phyloP scores from a whole-genome alignment of 345 rosid genomes.

The Populus ilicifolia region DNA sequence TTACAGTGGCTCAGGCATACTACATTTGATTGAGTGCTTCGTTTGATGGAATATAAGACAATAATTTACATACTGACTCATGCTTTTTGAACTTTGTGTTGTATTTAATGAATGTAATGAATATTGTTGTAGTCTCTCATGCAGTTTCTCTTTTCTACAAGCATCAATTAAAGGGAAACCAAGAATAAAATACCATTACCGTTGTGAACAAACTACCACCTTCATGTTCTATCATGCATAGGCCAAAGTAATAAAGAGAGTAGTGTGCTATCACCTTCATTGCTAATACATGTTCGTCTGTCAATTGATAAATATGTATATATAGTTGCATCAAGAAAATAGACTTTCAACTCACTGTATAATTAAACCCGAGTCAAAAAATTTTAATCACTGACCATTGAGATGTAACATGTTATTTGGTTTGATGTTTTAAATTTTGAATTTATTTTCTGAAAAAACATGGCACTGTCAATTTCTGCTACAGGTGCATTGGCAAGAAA shows the following conservation, averaged over 20 bases:
- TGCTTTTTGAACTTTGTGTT: not conserved
- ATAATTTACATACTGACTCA: not conserved
- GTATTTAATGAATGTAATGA: not conserved
- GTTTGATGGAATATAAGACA: not conserved
- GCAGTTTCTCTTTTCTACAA: not conserved
- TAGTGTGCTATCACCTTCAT: not conserved
- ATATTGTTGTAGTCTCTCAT: not conserved
- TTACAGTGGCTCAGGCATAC: not conserved
- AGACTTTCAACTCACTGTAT: not conserved
- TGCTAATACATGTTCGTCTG: not conserved
- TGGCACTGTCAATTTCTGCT: slow-evolving; percentile 15
- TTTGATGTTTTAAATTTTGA: not conserved
- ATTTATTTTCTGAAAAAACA: not conserved
- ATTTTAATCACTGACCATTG: not conserved
- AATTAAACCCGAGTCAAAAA: not conserved
- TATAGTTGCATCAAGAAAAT: not conserved
- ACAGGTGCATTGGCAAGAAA: slow-evolving; percentile 97
- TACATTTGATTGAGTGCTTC: not conserved
- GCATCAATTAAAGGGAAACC: not conserved
- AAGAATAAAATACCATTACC: too few species aligned
- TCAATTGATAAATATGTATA: too few species aligned
- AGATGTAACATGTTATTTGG: not conserved
- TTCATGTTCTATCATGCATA: not conserved
- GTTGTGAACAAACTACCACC: too few species aligned
- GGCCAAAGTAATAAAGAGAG: not conserved